These are phyloP conservation scores for Salix arbutifolia DNA, from an alignment of 345 rosid genomes.

Conservation along the genomic window DNA sequence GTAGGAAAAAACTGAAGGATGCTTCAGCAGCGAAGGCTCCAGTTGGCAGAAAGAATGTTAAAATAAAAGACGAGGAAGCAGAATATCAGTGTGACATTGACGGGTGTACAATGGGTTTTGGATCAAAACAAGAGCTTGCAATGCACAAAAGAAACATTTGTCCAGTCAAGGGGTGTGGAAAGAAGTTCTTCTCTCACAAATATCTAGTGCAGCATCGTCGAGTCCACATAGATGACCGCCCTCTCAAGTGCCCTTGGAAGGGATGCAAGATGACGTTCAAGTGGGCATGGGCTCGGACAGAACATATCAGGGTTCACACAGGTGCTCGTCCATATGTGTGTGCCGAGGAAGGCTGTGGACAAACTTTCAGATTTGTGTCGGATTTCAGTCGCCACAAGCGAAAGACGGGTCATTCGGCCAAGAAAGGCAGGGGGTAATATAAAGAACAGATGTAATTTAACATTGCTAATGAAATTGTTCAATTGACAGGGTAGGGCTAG, in stretches of 20 bases:
- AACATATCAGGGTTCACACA: conserved; percentile 95
- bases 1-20: conserved; percentile 43
- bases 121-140: conserved; percentile 57
- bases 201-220: conserved; percentile 90
- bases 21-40: conserved; percentile 27
- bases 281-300: conserved; percentile 99
- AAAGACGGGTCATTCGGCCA: conserved; percentile 86
- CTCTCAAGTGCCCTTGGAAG: conserved; percentile 99
- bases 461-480: conserved; percentile 37
- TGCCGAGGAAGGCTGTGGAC: conserved; percentile 76
- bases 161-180: conserved; percentile 90
- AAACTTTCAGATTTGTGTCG: conserved; percentile 87
- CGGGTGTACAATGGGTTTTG: conserved; percentile 85
- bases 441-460: conserved; percentile 19
- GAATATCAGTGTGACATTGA: conserved; percentile 80
- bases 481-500: conserved; percentile 29
- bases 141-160: conserved; percentile 78
- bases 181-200: conserved; percentile 92
- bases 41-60: conserved; percentile 29
- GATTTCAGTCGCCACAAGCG: conserved; percentile 95
- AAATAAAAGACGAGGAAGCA: conserved; percentile 45
- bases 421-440: conserved; percentile 33
- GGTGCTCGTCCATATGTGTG: conserved; percentile 91
- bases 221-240: conserved; percentile 85
- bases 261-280: conserved; percentile 97